phyloP scores from a whole-genome alignment of 1,139 yeast species.

The Torulaspora pretoriensis region DNA sequence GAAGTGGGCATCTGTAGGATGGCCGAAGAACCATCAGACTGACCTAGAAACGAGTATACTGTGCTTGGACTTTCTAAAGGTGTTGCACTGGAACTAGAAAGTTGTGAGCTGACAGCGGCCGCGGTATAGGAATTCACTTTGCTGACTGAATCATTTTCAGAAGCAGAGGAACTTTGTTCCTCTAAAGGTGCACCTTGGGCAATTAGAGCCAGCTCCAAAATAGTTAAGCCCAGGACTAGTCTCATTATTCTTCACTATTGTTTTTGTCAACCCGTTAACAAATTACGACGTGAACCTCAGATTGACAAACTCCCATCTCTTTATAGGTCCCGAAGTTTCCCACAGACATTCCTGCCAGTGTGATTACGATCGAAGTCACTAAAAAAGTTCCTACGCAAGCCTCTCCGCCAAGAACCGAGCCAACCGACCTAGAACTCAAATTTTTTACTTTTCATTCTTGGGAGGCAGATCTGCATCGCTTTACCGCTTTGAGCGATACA shows the following conservation, averaged over 20 bases:
- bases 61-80: slow-evolving; percentile 5
- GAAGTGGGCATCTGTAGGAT: slow-evolving; percentile 13
- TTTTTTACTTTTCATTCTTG: not conserved
- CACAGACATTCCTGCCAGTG: not conserved
- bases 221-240: not conserved
- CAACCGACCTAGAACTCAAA: not conserved
- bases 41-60: slow-evolving; percentile 14
- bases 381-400: not conserved
- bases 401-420: slow-evolving; percentile 1
- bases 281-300: not conserved
- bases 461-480: slow-evolving; percentile 5
- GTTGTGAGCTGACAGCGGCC: not conserved
- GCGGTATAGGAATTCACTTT: not conserved
- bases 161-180: not conserved
- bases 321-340: not conserved
- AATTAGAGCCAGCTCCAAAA: slow-evolving; percentile 1
- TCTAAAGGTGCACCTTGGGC: not conserved
- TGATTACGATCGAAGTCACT: not conserved
- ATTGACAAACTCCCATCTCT: not conserved
- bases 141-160: not conserved
- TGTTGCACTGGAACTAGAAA: not conserved
- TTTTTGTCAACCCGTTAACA: not conserved
- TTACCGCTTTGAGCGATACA: slow-evolving; percentile 4
- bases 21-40: slow-evolving; percentile 10
- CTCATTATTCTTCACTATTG: slow-evolving; percentile 1